These are phyloP conservation scores for Ulota crispa DNA, from an alignment of 225 moss, liverwort and hornwort genomes.

Conservation along the genomic window DNA sequence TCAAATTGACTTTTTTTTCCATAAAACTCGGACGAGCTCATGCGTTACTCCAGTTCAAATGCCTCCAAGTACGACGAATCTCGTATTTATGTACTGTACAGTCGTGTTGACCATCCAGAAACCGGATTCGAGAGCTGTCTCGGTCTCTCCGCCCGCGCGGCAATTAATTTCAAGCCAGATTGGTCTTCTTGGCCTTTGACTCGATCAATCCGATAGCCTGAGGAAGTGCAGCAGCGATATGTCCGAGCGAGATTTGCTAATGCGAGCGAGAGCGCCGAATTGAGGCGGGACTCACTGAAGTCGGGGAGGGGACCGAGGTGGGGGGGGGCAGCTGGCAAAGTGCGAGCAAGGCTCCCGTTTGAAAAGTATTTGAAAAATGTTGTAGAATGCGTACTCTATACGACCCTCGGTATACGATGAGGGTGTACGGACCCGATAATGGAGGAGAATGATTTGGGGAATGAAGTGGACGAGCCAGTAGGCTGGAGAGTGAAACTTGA, in stretches of 20 bases:
- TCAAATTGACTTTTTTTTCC: background rate
- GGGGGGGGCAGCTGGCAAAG: background rate
- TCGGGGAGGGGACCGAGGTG: slow-evolving; percentile 17
- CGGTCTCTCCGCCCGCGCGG: background rate
- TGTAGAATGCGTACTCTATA: background rate
- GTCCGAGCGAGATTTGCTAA: background rate
- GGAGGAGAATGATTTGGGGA: background rate
- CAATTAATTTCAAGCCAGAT: background rate
- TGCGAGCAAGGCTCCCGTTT: background rate
- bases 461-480: background rate
- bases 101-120: slow-evolving; percentile 12
- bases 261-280: slow-evolving; percentile 5
- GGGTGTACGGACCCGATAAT: background rate
- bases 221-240: background rate
- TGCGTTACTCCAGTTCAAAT: background rate
- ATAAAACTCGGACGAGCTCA: background rate
- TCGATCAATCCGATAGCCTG: background rate
- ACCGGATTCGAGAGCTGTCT: background rate
- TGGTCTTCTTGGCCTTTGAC: background rate
- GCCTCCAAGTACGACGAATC: background rate
- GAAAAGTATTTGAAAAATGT: background rate
- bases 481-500: background rate
- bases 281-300: background rate
- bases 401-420: background rate
- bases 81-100: background rate